phyloP scores from a whole-genome alignment of 2,329 filamentous ascomycete species.

The Paecilomyces variotii region DNA sequence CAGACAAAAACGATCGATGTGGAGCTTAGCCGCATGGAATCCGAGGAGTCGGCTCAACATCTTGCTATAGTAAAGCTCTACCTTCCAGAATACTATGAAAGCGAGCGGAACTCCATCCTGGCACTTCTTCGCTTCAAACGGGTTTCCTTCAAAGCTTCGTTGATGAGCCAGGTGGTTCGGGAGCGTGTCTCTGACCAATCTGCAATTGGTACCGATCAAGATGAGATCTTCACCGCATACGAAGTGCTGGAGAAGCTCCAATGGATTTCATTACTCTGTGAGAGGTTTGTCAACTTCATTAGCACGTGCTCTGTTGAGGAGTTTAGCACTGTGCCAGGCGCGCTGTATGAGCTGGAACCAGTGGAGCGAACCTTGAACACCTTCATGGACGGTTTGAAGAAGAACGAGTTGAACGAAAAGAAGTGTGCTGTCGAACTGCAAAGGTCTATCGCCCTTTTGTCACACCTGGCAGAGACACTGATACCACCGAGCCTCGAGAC shows the following conservation, averaged over 20 bases:
- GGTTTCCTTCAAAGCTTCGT: conserved; percentile 75
- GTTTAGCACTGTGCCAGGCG: conserved; percentile 70
- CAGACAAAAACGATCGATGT: conserved; percentile 92
- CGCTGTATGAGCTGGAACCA: conserved; percentile 79
- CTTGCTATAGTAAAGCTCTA: conserved; percentile 83
- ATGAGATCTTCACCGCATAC: conserved; percentile 71
- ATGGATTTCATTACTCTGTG: conserved; percentile 75
- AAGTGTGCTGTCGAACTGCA: conserved; percentile 75
- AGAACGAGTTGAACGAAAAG: conserved; percentile 77
- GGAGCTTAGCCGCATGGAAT: conserved; percentile 77
- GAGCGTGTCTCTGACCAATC: conserved; percentile 65
- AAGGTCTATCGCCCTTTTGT: conserved; percentile 75
- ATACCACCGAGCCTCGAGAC: conserved; percentile 61
- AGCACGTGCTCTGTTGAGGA: conserved; percentile 67
- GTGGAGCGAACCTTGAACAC: conserved; percentile 82
- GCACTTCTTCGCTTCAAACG: conserved; percentile 82
- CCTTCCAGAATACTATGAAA: conserved; percentile 72
- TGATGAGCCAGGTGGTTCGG: conserved; percentile 70
- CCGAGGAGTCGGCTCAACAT: conserved; percentile 81
- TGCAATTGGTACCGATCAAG: conserved; percentile 57
- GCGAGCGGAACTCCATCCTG: conserved; percentile 77
- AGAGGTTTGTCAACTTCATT: conserved; percentile 75
- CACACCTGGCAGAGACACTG: conserved; percentile 76
- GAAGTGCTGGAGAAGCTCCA: conserved; percentile 78
- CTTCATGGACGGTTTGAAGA: conserved; percentile 77